A percentile compares a stretch with the other conserved stretches of the same genome.
Conservation (phyloP, 768 basidiomycete genomes). For the Lactifluus pinguis region DNA sequence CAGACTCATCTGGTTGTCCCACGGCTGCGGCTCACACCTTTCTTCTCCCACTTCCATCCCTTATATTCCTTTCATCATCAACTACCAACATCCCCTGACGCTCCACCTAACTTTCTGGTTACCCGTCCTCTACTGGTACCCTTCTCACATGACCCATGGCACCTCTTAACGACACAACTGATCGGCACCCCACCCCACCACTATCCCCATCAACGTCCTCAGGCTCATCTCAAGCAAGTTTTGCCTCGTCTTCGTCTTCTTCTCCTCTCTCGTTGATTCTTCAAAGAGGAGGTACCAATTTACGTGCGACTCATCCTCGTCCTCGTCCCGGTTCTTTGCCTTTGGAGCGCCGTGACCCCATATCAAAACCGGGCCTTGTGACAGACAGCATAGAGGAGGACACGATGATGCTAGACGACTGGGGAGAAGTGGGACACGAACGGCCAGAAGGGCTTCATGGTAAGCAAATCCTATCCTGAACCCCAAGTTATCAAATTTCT, state of each 20-base stretch:
- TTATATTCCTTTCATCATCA: neutral
- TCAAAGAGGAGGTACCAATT: neutral
- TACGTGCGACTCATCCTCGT: neutral
- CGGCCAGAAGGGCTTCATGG: neutral
- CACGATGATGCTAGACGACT: slow-evolving; percentile 13
- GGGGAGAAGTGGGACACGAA: slow-evolving; percentile 7
- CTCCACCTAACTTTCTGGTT: neutral
- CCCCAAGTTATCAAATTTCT: neutral
- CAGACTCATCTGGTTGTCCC: slow-evolving; percentile 9
- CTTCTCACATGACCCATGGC: slow-evolving; percentile 11
- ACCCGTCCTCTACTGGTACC: neutral
- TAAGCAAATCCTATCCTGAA: slow-evolving; percentile 3
- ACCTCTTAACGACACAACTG: neutral
- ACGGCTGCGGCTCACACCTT: slow-evolving; percentile 5
- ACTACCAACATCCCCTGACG: neutral
- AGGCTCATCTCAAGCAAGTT: slow-evolving; percentile 7
- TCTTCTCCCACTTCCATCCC: neutral
- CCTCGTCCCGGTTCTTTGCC: neutral
- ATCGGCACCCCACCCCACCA: slow-evolving; percentile 11
- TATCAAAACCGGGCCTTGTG: neutral
- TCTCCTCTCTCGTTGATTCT: slow-evolving; percentile 5
- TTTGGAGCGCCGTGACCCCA: neutral
- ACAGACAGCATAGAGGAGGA: slow-evolving; percentile 9
- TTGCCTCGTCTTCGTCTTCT: slow-evolving; percentile 4
- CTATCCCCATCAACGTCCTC: slow-evolving; percentile 15